Evolutionary conservation across 2,329 filamentous ascomycete species (phyloP).

Genomic region (Fusarium nurragi): DNA sequence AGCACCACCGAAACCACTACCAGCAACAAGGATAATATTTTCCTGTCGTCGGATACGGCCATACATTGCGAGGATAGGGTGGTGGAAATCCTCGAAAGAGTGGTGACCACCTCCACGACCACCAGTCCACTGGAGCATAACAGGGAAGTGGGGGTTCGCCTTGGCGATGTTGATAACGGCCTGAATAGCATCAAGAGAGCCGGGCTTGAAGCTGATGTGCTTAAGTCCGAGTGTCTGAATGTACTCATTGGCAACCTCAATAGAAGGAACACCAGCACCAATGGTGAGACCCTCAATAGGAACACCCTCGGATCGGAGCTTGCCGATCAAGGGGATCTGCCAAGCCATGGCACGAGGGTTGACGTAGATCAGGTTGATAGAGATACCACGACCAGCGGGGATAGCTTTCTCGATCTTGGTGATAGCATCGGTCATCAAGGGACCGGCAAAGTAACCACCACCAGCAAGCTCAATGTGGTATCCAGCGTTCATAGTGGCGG

Average conservation of each 20-base stretch:
- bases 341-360: constrained; percentile 89
- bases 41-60: constrained; percentile 83
- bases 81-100: constrained; percentile 95
- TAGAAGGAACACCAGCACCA: constrained; percentile 90
- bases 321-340: constrained; percentile 87
- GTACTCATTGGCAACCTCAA: constrained; percentile 92
- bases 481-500: constrained; percentile 93
- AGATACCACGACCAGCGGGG: constrained; percentile 86
- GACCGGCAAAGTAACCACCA: constrained; percentile 87
- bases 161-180: constrained; percentile 91
- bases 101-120: constrained; percentile 94
- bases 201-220: constrained; percentile 94
- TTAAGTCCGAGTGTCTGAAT: constrained; percentile 92
- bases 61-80: constrained; percentile 92
- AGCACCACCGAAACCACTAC: constrained; percentile 89
- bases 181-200: constrained; percentile 88
- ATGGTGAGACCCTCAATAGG: constrained; percentile 94
- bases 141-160: constrained; percentile 92
- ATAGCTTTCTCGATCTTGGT: constrained; percentile 86
- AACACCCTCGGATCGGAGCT: constrained; percentile 83
- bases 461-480: constrained; percentile 92
- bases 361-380: constrained; percentile 90
- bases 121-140: constrained; percentile 94
- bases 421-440: constrained; percentile 83
- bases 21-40: constrained; percentile 89